Conservation (phyloP, 768 basidiomycete genomes). For the Pisolithus microcarpus region DNA sequence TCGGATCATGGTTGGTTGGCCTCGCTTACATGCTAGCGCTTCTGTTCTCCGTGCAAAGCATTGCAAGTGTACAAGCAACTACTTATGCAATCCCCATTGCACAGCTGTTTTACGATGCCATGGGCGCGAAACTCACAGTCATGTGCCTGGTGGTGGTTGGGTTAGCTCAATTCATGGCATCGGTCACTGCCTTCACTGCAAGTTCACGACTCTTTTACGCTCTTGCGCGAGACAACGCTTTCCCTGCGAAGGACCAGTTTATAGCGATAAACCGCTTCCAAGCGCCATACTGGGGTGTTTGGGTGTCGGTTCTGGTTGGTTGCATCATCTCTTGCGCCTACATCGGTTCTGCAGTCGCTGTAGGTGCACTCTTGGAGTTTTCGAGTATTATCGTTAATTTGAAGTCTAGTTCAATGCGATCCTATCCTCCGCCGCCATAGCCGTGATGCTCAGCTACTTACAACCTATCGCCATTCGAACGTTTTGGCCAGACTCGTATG, state of each 20-base stretch:
- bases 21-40: constrained; percentile 52
- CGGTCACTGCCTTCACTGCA: no score
- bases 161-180: no score
- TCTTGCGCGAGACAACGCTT: constrained; percentile 33
- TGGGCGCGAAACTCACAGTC: constrained; percentile 38
- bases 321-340: constrained; percentile 50
- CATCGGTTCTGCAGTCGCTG: constrained; percentile 49
- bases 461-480: no score
- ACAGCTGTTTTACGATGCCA: constrained; percentile 50
- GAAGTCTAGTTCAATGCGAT: no score
- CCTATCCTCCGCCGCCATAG: no score
- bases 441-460: no score
- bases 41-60: constrained; percentile 50
- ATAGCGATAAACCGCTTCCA: constrained; percentile 47
- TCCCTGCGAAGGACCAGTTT: constrained; percentile 40
- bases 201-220: no score
- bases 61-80: constrained; percentile 42
- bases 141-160: constrained; percentile 46
- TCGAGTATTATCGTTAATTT: no score
- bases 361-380: constrained; percentile 20
- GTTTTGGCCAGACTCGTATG: no score
- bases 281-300: constrained; percentile 49
- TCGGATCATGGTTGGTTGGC: constrained; percentile 17
- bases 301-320: constrained; percentile 44
- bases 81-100: constrained; percentile 52